Conservation (phyloP, 306 rosid species). For the Rubus parviflorus region DNA sequence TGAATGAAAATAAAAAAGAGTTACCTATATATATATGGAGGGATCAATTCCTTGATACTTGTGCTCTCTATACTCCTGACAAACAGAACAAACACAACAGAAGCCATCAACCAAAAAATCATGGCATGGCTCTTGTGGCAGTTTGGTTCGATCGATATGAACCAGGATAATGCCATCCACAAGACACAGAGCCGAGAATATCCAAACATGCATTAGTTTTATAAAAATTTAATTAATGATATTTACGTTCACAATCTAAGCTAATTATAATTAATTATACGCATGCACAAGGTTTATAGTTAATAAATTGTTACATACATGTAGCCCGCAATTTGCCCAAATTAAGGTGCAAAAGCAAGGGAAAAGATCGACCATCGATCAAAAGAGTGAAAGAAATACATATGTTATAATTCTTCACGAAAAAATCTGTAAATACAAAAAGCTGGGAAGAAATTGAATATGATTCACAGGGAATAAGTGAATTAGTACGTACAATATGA, state of each 20-base stretch:
- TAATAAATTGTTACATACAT: constrained; percentile 12
- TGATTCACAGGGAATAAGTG: neutral
- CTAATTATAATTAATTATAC: neutral
- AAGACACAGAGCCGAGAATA: neutral
- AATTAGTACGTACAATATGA: constrained; percentile 24
- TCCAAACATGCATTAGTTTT: neutral
- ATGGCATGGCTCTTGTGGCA: constrained; percentile 29
- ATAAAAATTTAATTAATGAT: too few relatives aligned
- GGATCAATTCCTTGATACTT: constrained; percentile 34
- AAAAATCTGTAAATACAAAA: neutral
- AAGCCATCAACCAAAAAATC: constrained; percentile 18
- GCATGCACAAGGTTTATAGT: neutral
- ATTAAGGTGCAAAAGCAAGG: constrained; percentile 27
- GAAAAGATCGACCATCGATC: constrained; percentile 3
- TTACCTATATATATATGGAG: constrained; percentile 27
- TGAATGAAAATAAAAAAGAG: too few relatives aligned
- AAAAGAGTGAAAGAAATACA: neutral
- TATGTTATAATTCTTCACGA: neutral
- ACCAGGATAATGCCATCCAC: constrained; percentile 10
- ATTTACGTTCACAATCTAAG: too few relatives aligned
- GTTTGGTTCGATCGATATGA: constrained; percentile 30
- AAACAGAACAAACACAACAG: constrained; percentile 27
- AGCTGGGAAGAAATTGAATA: neutral
- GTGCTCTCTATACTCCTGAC: constrained; percentile 33
- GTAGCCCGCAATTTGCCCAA: constrained; percentile 34